These are phyloP conservation scores for Annona cherimola DNA, from an alignment of 164 flowering plant genomes.

Conservation along the genomic window DNA sequence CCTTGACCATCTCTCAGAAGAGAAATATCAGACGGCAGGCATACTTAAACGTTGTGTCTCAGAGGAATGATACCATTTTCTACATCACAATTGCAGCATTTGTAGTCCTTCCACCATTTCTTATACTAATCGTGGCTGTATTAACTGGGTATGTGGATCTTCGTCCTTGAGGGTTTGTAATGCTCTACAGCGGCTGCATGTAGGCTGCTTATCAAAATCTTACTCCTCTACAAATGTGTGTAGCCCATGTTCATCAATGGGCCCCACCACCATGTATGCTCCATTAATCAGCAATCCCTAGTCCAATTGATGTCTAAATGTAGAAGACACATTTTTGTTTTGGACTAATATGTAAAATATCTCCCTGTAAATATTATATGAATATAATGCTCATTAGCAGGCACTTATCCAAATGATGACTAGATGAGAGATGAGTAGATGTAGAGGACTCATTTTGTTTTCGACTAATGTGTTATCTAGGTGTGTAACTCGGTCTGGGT, in stretches of 20 bases:
- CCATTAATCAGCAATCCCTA: background rate
- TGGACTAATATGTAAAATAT: too few species aligned
- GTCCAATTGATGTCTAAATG: too few species aligned
- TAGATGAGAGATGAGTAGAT: too few species aligned
- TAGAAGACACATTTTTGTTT: too few species aligned
- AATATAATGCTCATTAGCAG: too few species aligned
- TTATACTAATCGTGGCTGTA: slow-evolving; percentile 76
- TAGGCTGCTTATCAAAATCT: background rate
- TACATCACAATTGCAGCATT: slow-evolving; percentile 84
- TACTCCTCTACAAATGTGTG: background rate
- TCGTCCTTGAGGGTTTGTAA: slow-evolving; percentile 52
- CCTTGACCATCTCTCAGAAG: slow-evolving; percentile 80
- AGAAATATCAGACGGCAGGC: slow-evolving; percentile 87
- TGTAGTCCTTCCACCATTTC: slow-evolving; percentile 70
- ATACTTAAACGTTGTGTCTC: slow-evolving; percentile 74
- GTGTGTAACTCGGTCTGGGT: too few species aligned
- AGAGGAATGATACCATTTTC: slow-evolving; percentile 78
- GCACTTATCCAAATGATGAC: too few species aligned
- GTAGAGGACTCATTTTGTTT: too few species aligned
- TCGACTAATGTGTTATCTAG: too few species aligned
- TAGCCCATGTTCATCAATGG: background rate
- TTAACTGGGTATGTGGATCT: slow-evolving; percentile 85
- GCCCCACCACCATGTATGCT: background rate
- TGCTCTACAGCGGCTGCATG: background rate
- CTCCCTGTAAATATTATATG: too few species aligned